A percentile compares a stretch with the other conserved stretches of the same genome.
These are phyloP conservation scores for Dictyostelium discoideum DNA, from an alignment of 78 protist species.

Conservation along the genomic window dicty_2.7 NC_007089.4:565501-566000, in stretches of 20 bases:
- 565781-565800: conserved; percentile 56
- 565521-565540: no score
- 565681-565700: conserved; percentile 79
- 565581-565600: conserved; percentile 98
- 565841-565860: conserved; percentile 72
- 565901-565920: conserved; percentile 18
- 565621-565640: conserved; percentile 94
- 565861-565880: conserved; percentile 96
- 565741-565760: conserved; percentile 94
- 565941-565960: not conserved
- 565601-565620: conserved; percentile 92
- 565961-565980: not conserved
- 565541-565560: no score
- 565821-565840: conserved; percentile 78
- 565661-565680: conserved; percentile 84
- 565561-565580: no score
- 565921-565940: conserved; percentile 32
- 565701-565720: conserved; percentile 90
- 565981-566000: conserved; percentile 29
- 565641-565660: conserved; percentile 93
- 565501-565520: no score
- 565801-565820: conserved; percentile 82
- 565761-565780: conserved; percentile 96
- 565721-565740: conserved; percentile 87
- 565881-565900: conserved; percentile 93